These are phyloP conservation scores for Thelonectria rubi DNA, from an alignment of 2,329 filamentous ascomycete genomes.

Conservation along the genomic window DNA sequence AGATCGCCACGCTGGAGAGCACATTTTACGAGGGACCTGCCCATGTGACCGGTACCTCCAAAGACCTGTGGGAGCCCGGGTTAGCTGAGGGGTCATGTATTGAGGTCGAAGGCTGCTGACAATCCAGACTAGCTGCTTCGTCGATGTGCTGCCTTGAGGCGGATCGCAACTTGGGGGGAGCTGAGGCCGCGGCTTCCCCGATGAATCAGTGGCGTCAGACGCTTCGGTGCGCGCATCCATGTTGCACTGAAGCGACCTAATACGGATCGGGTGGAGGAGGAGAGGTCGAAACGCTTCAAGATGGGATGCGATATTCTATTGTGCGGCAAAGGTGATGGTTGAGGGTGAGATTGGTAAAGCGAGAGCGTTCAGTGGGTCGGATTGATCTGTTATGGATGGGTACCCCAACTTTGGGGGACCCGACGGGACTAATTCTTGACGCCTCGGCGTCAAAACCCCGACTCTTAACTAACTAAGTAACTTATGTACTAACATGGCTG, in stretches of 20 bases:
- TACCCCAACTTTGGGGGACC: no score
- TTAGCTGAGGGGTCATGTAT: constrained; percentile 5
- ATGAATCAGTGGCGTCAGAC: constrained; percentile 40
- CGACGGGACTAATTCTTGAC: no score
- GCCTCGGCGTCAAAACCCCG: no score
- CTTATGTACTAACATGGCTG: no score
- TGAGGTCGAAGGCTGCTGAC: constrained; percentile 53
- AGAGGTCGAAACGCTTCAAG: neutral
- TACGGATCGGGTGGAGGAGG: constrained; percentile 1
- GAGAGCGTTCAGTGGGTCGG: no score
- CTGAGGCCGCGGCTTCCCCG: constrained; percentile 53
- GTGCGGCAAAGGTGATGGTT: constrained; percentile 1
- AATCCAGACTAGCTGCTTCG: constrained; percentile 86
- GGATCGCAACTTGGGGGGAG: constrained; percentile 89
- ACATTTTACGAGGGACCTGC: constrained; percentile 85
- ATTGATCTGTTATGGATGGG: no score
- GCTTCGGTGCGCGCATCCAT: constrained; percentile 42
- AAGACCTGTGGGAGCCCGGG: constrained; percentile 71
- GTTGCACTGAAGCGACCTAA: neutral
- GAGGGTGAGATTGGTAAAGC: no score
- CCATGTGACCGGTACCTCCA: constrained; percentile 97
- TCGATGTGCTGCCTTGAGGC: constrained; percentile 73
- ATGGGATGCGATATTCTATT: constrained; percentile 3
- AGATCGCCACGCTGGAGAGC: constrained; percentile 83
- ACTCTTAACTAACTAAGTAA: no score